A percentile compares a stretch with the other conserved stretches of the same genome.
These are phyloP conservation scores for Bipolaris gigantea DNA, from an alignment of 2,329 filamentous ascomycete species.

Conservation along the genomic window DNA sequence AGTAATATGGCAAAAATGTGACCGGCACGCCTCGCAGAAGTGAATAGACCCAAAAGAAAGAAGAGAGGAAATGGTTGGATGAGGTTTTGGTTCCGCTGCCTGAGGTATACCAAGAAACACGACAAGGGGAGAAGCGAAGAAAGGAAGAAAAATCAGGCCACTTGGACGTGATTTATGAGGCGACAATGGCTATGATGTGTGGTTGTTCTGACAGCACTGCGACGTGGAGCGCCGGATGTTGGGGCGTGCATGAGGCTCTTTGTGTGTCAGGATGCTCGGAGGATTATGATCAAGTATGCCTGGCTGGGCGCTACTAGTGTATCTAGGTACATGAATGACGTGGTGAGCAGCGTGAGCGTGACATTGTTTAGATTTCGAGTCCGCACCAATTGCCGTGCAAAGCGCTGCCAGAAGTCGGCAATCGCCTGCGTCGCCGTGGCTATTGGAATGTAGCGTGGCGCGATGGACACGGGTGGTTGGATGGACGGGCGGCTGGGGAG, in stretches of 20 bases:
- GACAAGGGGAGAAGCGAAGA: slow-evolving; percentile 18
- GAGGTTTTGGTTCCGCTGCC: slow-evolving; percentile 16
- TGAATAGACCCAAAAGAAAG: slow-evolving; percentile 22
- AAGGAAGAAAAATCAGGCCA: slow-evolving; percentile 36
- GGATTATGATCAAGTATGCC: slow-evolving; percentile 25
- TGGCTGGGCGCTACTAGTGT: slow-evolving; percentile 16
- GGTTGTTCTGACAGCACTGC: slow-evolving; percentile 32
- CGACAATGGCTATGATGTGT: slow-evolving; percentile 20
- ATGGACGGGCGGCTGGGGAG: slow-evolving; percentile 2
- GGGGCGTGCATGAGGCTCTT: slow-evolving; percentile 28
- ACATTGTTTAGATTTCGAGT: neutral
- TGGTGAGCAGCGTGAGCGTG: neutral
- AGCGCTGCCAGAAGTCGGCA: neutral
- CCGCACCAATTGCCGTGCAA: slow-evolving; percentile 15
- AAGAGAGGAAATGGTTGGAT: slow-evolving; percentile 5
- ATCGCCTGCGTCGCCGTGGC: slow-evolving; percentile 7
- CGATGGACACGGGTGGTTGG: slow-evolving; percentile 2
- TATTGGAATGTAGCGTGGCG: slow-evolving; percentile 4
- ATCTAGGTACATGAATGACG: neutral
- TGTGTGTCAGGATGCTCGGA: slow-evolving; percentile 30
- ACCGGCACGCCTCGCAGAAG: slow-evolving; percentile 35
- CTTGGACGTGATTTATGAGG: slow-evolving; percentile 35
- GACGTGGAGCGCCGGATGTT: slow-evolving; percentile 33
- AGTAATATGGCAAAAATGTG: slow-evolving; percentile 21
- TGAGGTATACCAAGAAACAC: slow-evolving; percentile 26